Evolutionary conservation across 495 filamentous ascomycete species (phyloP).

Genomic region (Aspergillus campestris): DNA sequence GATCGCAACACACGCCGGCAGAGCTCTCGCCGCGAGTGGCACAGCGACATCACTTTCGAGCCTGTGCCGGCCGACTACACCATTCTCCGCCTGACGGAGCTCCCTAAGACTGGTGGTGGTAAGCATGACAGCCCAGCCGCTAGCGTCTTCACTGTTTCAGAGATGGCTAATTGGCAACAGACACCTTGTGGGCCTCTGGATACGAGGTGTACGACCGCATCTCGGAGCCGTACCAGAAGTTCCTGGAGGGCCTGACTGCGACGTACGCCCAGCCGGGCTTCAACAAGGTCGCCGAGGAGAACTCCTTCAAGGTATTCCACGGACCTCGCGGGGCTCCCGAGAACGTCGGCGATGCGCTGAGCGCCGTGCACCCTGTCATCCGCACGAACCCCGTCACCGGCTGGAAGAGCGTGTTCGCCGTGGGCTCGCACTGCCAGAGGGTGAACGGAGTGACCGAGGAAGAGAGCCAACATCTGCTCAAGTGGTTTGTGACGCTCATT

Average conservation of each 20-base stretch:
- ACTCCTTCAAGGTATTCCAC: conserved; percentile 48
- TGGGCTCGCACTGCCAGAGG: conserved; percentile 49
- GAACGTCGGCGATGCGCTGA: conserved; percentile 56
- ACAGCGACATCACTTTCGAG: conserved; percentile 69
- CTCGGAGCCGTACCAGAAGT: conserved; percentile 52
- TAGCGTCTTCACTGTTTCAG: too few relatives aligned
- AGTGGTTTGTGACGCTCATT: conserved; percentile 55
- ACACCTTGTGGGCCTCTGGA: conserved; percentile 68
- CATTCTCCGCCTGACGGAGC: conserved; percentile 49
- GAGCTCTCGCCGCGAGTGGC: conserved; percentile 39
- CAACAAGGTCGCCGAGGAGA: conserved; percentile 44
- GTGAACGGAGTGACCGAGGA: conserved; percentile 59
- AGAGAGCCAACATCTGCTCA: conserved; percentile 54
- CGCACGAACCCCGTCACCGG: conserved; percentile 82
- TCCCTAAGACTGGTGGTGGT: conserved; percentile 65
- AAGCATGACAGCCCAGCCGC: conserved; percentile 2
- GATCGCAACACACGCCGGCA: conserved; percentile 21
- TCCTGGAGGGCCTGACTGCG: conserved; percentile 60
- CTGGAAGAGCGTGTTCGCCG: conserved; percentile 67
- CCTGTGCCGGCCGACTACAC: conserved; percentile 62
- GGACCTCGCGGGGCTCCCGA: conserved; percentile 55
- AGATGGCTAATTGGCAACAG: conserved; percentile 19
- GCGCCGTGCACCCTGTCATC: conserved; percentile 60
- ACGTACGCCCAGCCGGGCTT: conserved; percentile 57
- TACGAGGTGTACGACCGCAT: conserved; percentile 76